Conservation (phyloP, 2,329 filamentous ascomycete genomes). For the Exophiala oligosperma region DNA sequence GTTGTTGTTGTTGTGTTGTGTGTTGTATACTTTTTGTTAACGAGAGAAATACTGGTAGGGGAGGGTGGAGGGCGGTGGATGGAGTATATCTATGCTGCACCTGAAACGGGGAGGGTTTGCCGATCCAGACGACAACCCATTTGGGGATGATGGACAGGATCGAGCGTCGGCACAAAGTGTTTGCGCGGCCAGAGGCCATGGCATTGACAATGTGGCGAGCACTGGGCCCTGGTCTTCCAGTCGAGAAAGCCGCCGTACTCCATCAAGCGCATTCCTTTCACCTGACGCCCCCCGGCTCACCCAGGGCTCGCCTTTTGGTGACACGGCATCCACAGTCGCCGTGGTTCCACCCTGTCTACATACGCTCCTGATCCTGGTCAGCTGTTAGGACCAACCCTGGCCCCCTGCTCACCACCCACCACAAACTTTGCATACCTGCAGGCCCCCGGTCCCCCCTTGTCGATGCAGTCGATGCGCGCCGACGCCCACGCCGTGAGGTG, state of each 20-base stretch:
- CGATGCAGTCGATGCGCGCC: not conserved
- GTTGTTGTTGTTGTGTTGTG: slow-evolving; percentile 3
- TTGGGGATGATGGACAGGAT: slow-evolving; percentile 12
- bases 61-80: slow-evolving; percentile 13
- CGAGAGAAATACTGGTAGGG: slow-evolving; percentile 1
- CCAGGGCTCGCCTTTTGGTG: slow-evolving; percentile 6
- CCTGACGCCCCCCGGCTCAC: slow-evolving; percentile 3
- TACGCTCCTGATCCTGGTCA: slow-evolving; percentile 13
- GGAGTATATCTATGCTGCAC: slow-evolving; percentile 22
- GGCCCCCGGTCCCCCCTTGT: not conserved
- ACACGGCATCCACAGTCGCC: slow-evolving; percentile 24
- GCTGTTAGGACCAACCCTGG: slow-evolving; percentile 14
- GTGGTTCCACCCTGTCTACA: slow-evolving; percentile 16
- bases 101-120: slow-evolving; percentile 20
- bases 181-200: slow-evolving; percentile 13
- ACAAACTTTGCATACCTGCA: not conserved
- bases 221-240: slow-evolving; percentile 1
- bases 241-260: too few species aligned
- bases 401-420: slow-evolving; percentile 10
- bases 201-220: not conserved
- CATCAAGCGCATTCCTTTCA: slow-evolving; percentile 13
- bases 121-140: slow-evolving; percentile 1
- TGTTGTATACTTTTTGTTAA: not conserved
- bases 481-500: slow-evolving; percentile 1
- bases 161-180: slow-evolving; percentile 6